Evolutionary conservation across 768 basidiomycete species (phyloP), one percentile per base, ranked within the genome.

Genomic region (Pholiota microspora): DNA sequence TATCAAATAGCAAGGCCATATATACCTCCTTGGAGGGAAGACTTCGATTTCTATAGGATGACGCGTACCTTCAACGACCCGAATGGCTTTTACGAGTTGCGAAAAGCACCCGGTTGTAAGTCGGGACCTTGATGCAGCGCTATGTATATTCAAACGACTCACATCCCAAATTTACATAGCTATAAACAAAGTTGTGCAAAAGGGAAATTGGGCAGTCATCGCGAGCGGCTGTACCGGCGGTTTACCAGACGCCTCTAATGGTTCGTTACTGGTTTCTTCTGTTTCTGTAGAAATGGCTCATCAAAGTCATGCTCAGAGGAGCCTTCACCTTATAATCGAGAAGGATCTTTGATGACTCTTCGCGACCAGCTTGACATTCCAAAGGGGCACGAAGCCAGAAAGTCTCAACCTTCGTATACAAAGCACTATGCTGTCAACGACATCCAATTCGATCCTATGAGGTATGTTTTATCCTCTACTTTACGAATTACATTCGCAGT

Each of bases 401-500:
- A 42, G 28, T 47, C 47, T 25, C 31, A 62, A 36, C 55, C 55
- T 47, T 57, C 53, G 31, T 53, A 55, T 7, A 67, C 50, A 15
- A 83, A 81, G 57, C 71, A 84, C 56, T 85, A 83, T 54, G 71
- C 79, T 0, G 75, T 87, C 0, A 76, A 78, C 45, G 82, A 85
- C 54, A 70, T 84, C 38, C 77, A 77, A 21, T 81, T 84, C 53
- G 77, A 82, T 61, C 81, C 83, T 1, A 59, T 53, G 55, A 71
- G 76, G 82, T 80, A 62, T 55, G 70, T 45, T 12, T 34, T 28
- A 2, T 27, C 10, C 9, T 6, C 28, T 16, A 34, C 52, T 38
- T 12, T 31, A 6, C 12, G 18, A 55, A 2, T 10, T 4, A 16
- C 24, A 6, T 28, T 1, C 25, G n/a, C 38, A 47, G 51, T 18